A percentile compares a stretch with the other conserved stretches of the same genome.
Conservation (phyloP, 2,329 filamentous ascomycete species). For the Aspergillus aculeatinus region DNA sequence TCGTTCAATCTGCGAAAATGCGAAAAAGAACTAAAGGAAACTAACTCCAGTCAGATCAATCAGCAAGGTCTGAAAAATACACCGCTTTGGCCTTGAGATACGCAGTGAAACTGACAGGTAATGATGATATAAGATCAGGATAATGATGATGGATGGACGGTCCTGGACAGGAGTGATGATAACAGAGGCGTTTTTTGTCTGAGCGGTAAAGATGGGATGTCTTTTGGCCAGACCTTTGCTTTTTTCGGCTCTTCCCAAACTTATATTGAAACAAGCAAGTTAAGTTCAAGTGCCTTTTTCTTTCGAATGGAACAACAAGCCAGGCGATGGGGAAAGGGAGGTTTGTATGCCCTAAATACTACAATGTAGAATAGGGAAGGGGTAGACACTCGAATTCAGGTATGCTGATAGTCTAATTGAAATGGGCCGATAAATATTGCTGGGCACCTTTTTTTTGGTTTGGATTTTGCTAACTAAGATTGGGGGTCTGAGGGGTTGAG, state of each 20-base stretch:
- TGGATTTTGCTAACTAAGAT: neutral
- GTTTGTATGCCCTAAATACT: conserved; percentile 21
- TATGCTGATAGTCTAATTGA: conserved; percentile 16
- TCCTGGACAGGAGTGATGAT: conserved; percentile 10
- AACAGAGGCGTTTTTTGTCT: conserved; percentile 10
- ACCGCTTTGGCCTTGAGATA: conserved; percentile 5
- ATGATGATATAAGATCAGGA: conserved; percentile 21
- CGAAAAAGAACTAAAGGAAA: neutral
- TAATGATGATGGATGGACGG: conserved; percentile 8
- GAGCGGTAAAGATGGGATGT: neutral
- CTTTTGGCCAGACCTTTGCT: neutral
- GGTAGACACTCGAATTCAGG: conserved; percentile 15
- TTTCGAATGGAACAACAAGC: neutral
- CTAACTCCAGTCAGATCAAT: neutral
- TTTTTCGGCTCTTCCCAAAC: neutral
- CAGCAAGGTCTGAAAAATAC: conserved; percentile 14
- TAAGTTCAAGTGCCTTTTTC: neutral
- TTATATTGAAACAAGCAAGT: neutral
- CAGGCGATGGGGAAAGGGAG: conserved; percentile 9
- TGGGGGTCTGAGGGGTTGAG: conserved; percentile 2
- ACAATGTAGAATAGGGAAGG: conserved; percentile 16
- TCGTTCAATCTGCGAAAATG: neutral
- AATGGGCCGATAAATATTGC: conserved; percentile 16
- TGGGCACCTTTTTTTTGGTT: conserved; percentile 14
- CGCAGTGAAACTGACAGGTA: conserved; percentile 12